Evolutionary conservation across 306 rosid species (phyloP).

Genomic region (Senna tora): DNA sequence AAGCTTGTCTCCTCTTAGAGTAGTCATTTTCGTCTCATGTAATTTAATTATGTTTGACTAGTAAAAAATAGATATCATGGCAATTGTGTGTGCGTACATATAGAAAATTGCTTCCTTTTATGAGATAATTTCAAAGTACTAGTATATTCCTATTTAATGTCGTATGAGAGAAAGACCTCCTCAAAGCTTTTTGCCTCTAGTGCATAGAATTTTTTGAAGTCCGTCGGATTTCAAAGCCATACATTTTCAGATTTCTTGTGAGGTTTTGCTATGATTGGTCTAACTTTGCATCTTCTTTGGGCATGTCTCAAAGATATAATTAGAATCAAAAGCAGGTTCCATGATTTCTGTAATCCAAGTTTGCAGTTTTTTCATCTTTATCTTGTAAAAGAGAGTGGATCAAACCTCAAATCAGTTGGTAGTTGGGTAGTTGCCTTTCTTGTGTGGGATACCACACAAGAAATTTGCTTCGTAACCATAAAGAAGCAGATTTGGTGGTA

Average conservation of each 20-base stretch:
- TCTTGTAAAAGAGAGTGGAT: too few species aligned
- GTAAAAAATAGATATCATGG: too few species aligned
- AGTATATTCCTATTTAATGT: too few species aligned
- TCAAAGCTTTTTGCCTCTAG: constrained; percentile 42
- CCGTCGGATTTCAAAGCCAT: constrained; percentile 40
- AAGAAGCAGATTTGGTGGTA: constrained; percentile 34
- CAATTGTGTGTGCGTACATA: too few species aligned
- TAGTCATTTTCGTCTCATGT: too few species aligned
- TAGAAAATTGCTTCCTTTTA: too few species aligned
- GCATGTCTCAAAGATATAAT: constrained; percentile 17
- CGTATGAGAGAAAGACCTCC: too few species aligned
- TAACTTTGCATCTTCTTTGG: constrained; percentile 31
- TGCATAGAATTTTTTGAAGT: constrained; percentile 22
- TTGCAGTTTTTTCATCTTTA: too few species aligned
- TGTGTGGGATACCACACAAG: not conserved
- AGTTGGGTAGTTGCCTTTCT: not conserved
- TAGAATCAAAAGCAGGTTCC: not conserved
- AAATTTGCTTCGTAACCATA: not conserved
- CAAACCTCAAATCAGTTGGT: not conserved
- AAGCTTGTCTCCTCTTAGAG: too few species aligned
- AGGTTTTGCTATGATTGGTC: constrained; percentile 34
- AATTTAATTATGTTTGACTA: too few species aligned
- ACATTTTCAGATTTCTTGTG: constrained; percentile 26
- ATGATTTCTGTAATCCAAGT: not conserved
- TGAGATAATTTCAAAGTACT: too few species aligned